phyloP scores from a whole-genome alignment of 176 grass and related monocot species.

The Aegilops longissima region DNA sequence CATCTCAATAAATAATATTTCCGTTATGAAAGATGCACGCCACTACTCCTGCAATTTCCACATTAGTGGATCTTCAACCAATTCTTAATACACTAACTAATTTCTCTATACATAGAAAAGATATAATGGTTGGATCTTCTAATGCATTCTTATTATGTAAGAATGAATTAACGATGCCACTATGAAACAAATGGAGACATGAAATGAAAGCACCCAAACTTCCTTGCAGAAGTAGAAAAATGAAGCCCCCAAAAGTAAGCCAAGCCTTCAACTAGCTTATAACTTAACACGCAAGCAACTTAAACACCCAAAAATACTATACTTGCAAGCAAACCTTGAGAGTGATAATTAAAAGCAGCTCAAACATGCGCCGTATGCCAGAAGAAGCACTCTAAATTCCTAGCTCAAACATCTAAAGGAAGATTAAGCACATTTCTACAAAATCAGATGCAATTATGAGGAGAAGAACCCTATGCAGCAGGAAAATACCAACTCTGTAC shows the following conservation, averaged over 20 bases:
- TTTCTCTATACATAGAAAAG: not conserved
- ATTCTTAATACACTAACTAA: not conserved
- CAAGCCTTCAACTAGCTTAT: not conserved
- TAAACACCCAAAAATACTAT: not conserved
- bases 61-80: not conserved
- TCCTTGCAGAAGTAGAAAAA: not conserved
- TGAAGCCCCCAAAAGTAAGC: not conserved
- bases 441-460: not conserved
- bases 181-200: constrained; percentile 9
- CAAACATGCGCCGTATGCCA: not conserved
- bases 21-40: not conserved
- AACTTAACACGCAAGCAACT: not conserved
- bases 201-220: not conserved
- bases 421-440: not conserved
- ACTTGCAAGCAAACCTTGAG: not conserved
- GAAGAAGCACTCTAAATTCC: not conserved
- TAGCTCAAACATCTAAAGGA: not conserved
- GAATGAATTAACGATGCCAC: not conserved
- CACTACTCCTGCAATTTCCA: not conserved
- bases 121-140: not conserved
- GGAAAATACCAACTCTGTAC: not conserved
- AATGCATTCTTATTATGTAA: constrained; percentile 1
- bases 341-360: not conserved
- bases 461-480: not conserved
- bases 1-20: not conserved